A percentile compares a stretch with the other conserved stretches of the same genome.
phyloP scores from a whole-genome alignment of 2,329 filamentous ascomycete genomes.

The Apiospora hydei region DNA sequence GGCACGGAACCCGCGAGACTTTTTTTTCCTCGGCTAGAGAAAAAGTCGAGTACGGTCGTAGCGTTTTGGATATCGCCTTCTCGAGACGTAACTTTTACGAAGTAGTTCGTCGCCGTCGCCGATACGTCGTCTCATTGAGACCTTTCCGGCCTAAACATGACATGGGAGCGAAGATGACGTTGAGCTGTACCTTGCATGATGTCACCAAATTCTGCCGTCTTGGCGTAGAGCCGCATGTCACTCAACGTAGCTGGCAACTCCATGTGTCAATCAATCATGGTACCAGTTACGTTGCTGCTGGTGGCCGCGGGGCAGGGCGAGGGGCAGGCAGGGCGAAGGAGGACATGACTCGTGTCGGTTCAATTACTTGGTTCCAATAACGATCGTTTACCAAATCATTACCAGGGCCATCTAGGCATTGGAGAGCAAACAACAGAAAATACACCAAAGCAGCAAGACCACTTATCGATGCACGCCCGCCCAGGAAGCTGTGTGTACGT shows the following conservation, averaged over 20 bases:
- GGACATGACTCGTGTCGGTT: neutral
- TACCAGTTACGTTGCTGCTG: neutral
- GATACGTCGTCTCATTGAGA: neutral
- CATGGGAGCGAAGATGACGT: neutral
- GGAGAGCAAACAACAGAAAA: neutral
- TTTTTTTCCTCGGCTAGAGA: neutral
- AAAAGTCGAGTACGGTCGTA: neutral
- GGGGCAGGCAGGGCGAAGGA: too few species aligned
- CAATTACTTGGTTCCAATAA: neutral
- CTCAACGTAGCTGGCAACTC: neutral
- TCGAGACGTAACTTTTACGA: constrained; percentile 14
- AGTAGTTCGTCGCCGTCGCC: neutral
- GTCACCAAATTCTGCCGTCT: constrained; percentile 8
- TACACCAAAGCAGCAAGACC: neutral
- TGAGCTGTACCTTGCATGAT: constrained; percentile 19
- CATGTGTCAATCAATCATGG: neutral
- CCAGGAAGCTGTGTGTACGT: neutral
- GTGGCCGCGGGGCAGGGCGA: neutral
- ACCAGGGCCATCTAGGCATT: neutral
- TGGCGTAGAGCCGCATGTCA: constrained; percentile 17
- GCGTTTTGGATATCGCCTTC: neutral
- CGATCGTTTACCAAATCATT: neutral
- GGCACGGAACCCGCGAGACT: neutral
- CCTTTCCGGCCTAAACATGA: neutral
- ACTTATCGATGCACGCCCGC: constrained; percentile 2